Percentiles rank a stretch among this genome's conserved stretches.
These are phyloP conservation scores for Iodosphaeria phyllophila DNA, from an alignment of 2,329 filamentous ascomycete genomes.

Conservation along the genomic window DNA sequence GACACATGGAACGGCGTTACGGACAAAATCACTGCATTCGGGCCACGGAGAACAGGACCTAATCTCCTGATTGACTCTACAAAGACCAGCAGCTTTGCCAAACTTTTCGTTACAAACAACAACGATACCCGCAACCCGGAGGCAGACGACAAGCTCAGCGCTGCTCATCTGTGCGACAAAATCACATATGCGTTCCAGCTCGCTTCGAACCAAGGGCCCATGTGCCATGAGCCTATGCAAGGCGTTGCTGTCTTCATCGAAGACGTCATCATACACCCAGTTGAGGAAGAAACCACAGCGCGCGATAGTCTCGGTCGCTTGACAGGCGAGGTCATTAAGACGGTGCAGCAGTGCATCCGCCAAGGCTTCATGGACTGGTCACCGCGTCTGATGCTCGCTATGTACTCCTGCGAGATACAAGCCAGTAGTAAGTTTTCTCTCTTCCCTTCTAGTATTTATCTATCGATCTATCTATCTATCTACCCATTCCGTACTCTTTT, in stretches of 20 bases:
- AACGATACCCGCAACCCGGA: slow-evolving; percentile 15
- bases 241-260: slow-evolving; percentile 85
- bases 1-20: slow-evolving; percentile 63
- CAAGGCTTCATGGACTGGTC: slow-evolving; percentile 90
- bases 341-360: slow-evolving; percentile 66
- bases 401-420: slow-evolving; percentile 97
- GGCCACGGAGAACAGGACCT: slow-evolving; percentile 65
- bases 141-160: slow-evolving; percentile 30
- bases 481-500: neutral
- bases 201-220: slow-evolving; percentile 68
- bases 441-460: neutral
- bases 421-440: slow-evolving; percentile 49
- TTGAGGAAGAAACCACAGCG: slow-evolving; percentile 31
- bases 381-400: slow-evolving; percentile 82
- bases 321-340: slow-evolving; percentile 85
- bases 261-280: slow-evolving; percentile 44
- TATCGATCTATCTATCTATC: slow-evolving; percentile 1
- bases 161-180: slow-evolving; percentile 69
- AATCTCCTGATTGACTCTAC: slow-evolving; percentile 83
- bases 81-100: slow-evolving; percentile 44
- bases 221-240: slow-evolving; percentile 86
- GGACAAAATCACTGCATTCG: slow-evolving; percentile 76
- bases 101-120: slow-evolving; percentile 36
- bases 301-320: slow-evolving; percentile 57
- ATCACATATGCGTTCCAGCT: slow-evolving; percentile 90